Base-by-base conservation (phyloP, 805 yeast species). In the Brettanomyces anomalus region DNA sequence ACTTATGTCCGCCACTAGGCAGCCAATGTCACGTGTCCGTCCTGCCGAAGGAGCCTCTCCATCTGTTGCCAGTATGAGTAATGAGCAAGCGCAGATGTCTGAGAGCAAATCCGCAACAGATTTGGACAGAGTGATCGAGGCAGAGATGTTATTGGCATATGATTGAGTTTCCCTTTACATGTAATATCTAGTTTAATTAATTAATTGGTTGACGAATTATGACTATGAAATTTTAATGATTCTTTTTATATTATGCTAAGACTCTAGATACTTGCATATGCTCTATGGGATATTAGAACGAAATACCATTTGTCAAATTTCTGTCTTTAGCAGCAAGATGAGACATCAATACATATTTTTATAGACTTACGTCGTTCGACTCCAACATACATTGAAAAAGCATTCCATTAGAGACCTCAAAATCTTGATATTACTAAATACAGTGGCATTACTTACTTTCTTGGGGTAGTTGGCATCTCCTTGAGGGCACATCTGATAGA, bases 401-500 rank as follows among this genome's bases (percentile, higher is more conserved):
- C n/a, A n/a, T n/a, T n/a, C n/a, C n/a, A n/a, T n/a, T n/a, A n/a
- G n/a, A n/a, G n/a, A n/a, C 28, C 28, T 24, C 28, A 24, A 24
- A 11, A 24, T 24, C 28, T 24, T 11, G 3, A 7, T 24, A 24
- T 24, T 24, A 24, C 28, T 24, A 24, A 24, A 24, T 2, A 24
- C 28, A 24, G 28, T 24, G 28, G 28, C 28, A 24, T 3, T 24
- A 24, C 35, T 32, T 32, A 15, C 35, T 16, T 15, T 57, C 51
- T 72, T 49, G 67, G 67, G 46, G 69, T 81, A 45, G 60, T 72
- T 58, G 82, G 81, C 57, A 79, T 68, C 33, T 69, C 71, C 40
- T 58, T 60, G 55, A 87, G 71, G 15, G 85, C 70, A 51, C 70
- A 55, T 61, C 72, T 71, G 54, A 90, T 89, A 39, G 82, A 71